phyloP scores from a whole-genome alignment of 2,329 filamentous ascomycete species.

The Sclerotinia nivalis region DNA sequence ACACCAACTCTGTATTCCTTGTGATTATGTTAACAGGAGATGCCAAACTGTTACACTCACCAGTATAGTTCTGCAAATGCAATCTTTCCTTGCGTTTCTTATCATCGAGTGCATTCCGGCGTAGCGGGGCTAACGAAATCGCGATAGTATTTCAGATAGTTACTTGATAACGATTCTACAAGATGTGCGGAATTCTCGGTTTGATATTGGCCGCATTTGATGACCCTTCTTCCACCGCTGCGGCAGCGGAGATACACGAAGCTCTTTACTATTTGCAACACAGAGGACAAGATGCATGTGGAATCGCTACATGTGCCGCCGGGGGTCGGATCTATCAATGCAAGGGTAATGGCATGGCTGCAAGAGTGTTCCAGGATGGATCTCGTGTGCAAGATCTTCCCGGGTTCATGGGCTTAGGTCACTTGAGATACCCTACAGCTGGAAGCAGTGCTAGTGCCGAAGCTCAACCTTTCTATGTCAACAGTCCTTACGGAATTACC shows the following conservation, averaged over 20 bases:
- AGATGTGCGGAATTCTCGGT: conserved; percentile 64
- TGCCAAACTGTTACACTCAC: conserved; percentile 40
- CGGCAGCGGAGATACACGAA: conserved; percentile 68
- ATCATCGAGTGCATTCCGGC: neutral
- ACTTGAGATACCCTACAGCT: conserved; percentile 86
- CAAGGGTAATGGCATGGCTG: conserved; percentile 87
- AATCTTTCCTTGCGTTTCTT: conserved; percentile 10
- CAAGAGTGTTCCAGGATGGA: conserved; percentile 82
- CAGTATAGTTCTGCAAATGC: conserved; percentile 33
- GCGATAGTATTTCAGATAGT: conserved; percentile 4
- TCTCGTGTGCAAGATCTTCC: conserved; percentile 71
- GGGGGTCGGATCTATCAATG: conserved; percentile 83
- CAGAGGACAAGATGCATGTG: conserved; percentile 84
- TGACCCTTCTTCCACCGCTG: conserved; percentile 49
- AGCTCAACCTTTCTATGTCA: conserved; percentile 91
- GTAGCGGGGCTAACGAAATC: conserved; percentile 22
- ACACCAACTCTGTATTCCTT: neutral
- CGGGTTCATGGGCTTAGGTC: conserved; percentile 83
- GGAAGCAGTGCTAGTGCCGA: conserved; percentile 82
- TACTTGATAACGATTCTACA: conserved; percentile 24
- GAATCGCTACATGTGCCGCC: conserved; percentile 72
- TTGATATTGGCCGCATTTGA: conserved; percentile 59
- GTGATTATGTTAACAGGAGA: conserved; percentile 36
- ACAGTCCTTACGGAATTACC: conserved; percentile 79
- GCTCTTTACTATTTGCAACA: conserved; percentile 69